Percentiles rank a stretch among this genome's conserved stretches.
phyloP scores from a whole-genome alignment of 2,329 filamentous ascomycete genomes.

The Tolypocladium cylindrosporum region DNA sequence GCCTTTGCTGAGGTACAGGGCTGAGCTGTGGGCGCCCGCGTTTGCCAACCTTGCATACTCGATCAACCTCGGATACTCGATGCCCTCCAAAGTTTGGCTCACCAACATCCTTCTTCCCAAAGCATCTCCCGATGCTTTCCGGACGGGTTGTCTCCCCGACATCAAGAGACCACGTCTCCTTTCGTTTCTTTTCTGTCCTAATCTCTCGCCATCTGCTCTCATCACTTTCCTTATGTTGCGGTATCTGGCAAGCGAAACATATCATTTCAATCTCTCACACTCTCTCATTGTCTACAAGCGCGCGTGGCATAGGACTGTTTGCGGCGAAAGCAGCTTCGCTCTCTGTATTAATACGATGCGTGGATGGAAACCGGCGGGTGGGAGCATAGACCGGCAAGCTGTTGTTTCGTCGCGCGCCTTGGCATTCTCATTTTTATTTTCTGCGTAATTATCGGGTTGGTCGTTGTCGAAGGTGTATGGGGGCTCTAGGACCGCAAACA shows the following conservation, averaged over 20 bases:
- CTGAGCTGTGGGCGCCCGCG: not conserved
- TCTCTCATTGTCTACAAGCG: not conserved
- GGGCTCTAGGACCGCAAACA: not conserved
- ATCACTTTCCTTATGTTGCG: conserved; percentile 1
- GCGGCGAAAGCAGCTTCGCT: conserved; percentile 8
- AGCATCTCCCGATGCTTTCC: not conserved
- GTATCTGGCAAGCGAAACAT: conserved; percentile 10
- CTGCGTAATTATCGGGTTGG: not conserved
- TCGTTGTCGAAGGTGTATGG: not conserved
- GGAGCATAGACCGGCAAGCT: not conserved
- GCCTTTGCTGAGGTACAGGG: not conserved
- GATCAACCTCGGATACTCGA: not conserved
- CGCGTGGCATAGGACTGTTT: conserved; percentile 6
- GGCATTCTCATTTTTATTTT: not conserved
- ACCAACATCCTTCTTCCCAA: not conserved
- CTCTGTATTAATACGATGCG: conserved; percentile 21
- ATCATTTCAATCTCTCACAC: not conserved
- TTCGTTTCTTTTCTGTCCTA: not conserved
- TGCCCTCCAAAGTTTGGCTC: not conserved
- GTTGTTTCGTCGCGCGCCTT: not conserved
- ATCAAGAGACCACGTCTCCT: not conserved
- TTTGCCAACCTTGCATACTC: not conserved
- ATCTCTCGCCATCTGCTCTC: conserved; percentile 1
- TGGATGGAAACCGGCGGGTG: conserved; percentile 13
- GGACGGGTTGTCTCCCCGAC: not conserved